These are phyloP conservation scores for Lavandula angustifolia DNA, from an alignment of 257 asterid species.

Conservation along the genomic window DNA sequence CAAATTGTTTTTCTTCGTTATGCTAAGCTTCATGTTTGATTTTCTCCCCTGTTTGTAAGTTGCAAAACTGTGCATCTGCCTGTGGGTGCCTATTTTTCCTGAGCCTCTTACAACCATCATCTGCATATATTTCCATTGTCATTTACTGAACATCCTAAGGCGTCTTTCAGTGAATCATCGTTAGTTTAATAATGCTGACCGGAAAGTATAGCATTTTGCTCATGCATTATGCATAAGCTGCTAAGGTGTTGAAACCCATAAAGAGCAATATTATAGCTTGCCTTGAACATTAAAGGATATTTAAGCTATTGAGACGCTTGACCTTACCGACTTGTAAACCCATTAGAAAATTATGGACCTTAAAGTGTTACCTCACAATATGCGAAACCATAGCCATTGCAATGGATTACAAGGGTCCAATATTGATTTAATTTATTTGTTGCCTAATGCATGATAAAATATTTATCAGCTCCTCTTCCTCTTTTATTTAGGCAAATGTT, in stretches of 20 bases:
- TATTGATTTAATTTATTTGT: constrained; percentile 4
- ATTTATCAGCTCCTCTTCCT: background rate
- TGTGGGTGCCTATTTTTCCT: background rate
- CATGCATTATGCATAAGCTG: constrained; percentile 3
- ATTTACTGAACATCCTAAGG: background rate
- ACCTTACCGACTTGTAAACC: background rate
- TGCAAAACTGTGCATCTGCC: background rate
- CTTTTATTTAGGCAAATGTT: background rate
- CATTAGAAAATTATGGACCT: background rate
- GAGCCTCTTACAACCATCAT: background rate
- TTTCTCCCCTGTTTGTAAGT: background rate
- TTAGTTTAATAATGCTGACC: background rate
- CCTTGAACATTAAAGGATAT: background rate
- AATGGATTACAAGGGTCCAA: background rate
- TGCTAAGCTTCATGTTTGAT: background rate
- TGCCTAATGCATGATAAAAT: background rate
- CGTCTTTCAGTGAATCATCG: background rate
- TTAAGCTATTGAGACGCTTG: background rate
- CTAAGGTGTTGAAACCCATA: background rate
- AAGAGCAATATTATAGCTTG: constrained; percentile 17
- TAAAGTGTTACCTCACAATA: background rate
- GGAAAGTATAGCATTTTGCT: background rate
- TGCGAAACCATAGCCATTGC: background rate
- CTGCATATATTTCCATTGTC: background rate
- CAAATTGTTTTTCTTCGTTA: constrained; percentile 1